These are phyloP conservation scores for Penicillium digitatum DNA, from an alignment of 2,329 filamentous ascomycete genomes.

Conservation along the genomic window DNA sequence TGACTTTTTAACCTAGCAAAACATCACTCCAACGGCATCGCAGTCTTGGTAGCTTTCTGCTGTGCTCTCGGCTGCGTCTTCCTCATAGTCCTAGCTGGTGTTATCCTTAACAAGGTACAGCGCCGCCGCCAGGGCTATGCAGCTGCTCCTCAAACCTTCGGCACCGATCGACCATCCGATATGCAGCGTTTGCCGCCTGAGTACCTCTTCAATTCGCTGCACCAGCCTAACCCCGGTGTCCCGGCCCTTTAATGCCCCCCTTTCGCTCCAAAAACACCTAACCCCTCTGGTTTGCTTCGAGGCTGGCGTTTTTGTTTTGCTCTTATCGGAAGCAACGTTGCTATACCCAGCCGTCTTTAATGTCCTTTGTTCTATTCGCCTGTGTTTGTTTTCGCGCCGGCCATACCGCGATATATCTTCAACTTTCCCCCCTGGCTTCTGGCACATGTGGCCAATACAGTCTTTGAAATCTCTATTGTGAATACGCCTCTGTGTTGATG, in stretches of 20 bases:
- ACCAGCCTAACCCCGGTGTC: conserved; percentile 33
- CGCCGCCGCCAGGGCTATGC: conserved; percentile 47
- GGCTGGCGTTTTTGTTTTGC: conserved; percentile 18
- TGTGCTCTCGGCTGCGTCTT: conserved; percentile 48
- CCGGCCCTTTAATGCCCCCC: conserved; percentile 32
- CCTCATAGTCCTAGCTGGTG: conserved; percentile 46
- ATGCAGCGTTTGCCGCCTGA: conserved; percentile 47
- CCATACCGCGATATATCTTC: conserved; percentile 12
- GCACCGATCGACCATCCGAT: conserved; percentile 45
- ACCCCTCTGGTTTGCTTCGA: conserved; percentile 8
- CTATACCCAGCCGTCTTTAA: conserved; percentile 35
- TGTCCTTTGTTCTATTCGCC: conserved; percentile 26
- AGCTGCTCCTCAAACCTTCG: conserved; percentile 42
- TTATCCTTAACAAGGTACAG: conserved; percentile 48
- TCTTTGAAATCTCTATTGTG: conserved; percentile 2
- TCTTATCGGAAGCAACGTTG: conserved; percentile 29
- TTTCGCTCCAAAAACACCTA: conserved; percentile 15
- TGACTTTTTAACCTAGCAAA: conserved; percentile 23
- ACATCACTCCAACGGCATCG: conserved; percentile 44
- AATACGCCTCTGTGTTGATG: conserved; percentile 12
- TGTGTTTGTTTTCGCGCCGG: conserved; percentile 20
- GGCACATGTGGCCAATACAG: neutral
- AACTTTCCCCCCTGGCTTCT: neutral
- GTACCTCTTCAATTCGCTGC: conserved; percentile 44
- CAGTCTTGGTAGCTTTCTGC: conserved; percentile 47